Evolutionary conservation across 441 rosid species (phyloP), one percentile per base, ranked within the genome.

Genomic region (Adansonia gregorii): DNA sequence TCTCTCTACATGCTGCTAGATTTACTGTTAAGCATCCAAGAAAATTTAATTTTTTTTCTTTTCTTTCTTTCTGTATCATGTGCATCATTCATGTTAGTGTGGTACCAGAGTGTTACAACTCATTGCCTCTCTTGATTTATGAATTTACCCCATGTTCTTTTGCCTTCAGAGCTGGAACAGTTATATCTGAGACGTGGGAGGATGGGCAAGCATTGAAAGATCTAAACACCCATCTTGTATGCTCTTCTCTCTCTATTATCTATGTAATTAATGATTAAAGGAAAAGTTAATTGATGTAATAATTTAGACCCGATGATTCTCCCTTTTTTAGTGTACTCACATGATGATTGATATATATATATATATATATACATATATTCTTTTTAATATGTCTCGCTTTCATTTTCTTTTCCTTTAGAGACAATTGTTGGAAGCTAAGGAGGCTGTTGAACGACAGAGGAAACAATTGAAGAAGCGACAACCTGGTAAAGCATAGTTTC

Each of bases 151-250:
- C 67, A 49, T 61, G 64, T 39, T 71, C 80, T 75, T 86, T 73
- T 78, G 76, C 56, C 67, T 81, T 83, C 90, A 97, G 99, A 87
- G 93, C 99, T 67, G 99, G 99, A 82, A 94, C 99, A 45, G 83
- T 97, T 83, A 90, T 97, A 85, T 88, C 98, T 81, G 99, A 97
- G 87, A 93, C 98, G 1, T 97, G 99, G 99, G 99, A 97, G 87
- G 99, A 97, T 77, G 99, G 98, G 61, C 99, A 93, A 83, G 87
- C 89, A 52, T 85, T 97, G 81, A 97, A 94, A 87, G 99, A 97
- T 88, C 76, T 94, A 82, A 97, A 97, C 87, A 78, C 86, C 85
- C 97, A 94, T 80, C 97, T 97, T 68, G 99, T 97, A 86, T 49
- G 98, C 45, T 78, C n/a, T 3, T 46, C 11, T 63, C 35, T 63